These are phyloP conservation scores for Bondarzewia mesenterica DNA, from an alignment of 1,284 basidiomycete genomes.

Conservation along the genomic window DNA sequence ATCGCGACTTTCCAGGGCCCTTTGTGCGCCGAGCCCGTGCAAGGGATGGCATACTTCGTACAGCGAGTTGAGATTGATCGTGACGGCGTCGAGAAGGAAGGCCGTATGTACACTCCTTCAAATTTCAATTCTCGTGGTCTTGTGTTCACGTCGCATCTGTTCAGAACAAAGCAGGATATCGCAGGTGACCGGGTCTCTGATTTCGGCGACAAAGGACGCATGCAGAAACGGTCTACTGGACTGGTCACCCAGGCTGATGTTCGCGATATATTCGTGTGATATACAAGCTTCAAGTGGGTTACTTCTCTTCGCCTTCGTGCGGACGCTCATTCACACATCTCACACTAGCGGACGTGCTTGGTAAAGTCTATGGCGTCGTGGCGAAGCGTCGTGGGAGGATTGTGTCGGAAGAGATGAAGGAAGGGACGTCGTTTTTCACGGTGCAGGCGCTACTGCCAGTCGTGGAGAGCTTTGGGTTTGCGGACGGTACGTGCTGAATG, in stretches of 20 bases:
- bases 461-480: conserved; percentile 96
- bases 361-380: conserved; percentile 96
- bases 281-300: conserved; percentile 93
- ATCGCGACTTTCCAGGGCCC: conserved; percentile 92
- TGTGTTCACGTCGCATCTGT: conserved; percentile 12
- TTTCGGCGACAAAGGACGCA: conserved; percentile 84
- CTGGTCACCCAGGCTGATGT: conserved; percentile 95
- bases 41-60: conserved; percentile 89
- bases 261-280: conserved; percentile 99
- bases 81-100: conserved; percentile 54
- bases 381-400: conserved; percentile 87
- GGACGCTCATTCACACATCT: conserved; percentile 3
- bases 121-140: not conserved
- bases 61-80: conserved; percentile 66
- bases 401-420: conserved; percentile 97
- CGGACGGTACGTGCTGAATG: conserved; percentile 66
- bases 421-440: conserved; percentile 93
- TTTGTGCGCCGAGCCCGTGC: conserved; percentile 90
- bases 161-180: conserved; percentile 60
- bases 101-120: conserved; percentile 32
- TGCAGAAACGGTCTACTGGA: conserved; percentile 87
- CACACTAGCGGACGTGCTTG: conserved; percentile 82
- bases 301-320: conserved; percentile 1
- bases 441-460: conserved; percentile 90
- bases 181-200: conserved; percentile 84